phyloP scores from a whole-genome alignment of 495 filamentous ascomycete genomes.

The Penicillium goetzii region DNA sequence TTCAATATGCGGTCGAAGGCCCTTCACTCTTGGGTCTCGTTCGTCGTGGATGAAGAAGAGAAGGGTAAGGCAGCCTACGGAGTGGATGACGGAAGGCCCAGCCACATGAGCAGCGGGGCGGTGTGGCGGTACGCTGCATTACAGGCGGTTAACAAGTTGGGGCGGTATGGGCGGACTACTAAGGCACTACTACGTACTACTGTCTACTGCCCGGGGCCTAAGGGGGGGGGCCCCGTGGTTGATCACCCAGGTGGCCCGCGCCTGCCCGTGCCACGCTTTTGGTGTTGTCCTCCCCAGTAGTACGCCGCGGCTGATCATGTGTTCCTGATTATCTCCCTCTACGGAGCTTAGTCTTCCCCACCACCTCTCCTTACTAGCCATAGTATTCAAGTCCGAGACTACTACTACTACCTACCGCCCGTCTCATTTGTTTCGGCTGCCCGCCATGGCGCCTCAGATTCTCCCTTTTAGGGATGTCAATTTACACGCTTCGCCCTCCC shows the following conservation, averaged over 20 bases:
- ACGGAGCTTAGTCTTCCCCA: conserved; percentile 11
- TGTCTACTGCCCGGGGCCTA: no score
- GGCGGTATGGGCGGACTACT: not conserved
- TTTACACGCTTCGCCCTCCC: conserved; percentile 83
- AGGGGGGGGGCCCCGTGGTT: no score
- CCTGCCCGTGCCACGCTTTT: conserved; percentile 10
- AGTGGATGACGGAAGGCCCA: conserved; percentile 39
- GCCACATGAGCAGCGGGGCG: conserved; percentile 38
- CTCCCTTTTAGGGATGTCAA: conserved; percentile 96
- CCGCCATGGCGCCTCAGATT: conserved; percentile 58
- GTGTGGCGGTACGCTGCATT: conserved; percentile 32
- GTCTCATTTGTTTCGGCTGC: conserved; percentile 10
- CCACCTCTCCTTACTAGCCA: conserved; percentile 12
- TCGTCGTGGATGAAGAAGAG: conserved; percentile 19
- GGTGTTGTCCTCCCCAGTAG: not conserved
- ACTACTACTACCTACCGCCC: not conserved
- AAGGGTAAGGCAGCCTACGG: conserved; percentile 26
- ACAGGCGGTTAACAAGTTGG: conserved; percentile 4
- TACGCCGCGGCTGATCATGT: conserved; percentile 34
- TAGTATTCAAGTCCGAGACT: conserved; percentile 10
- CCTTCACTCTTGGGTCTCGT: not conserved
- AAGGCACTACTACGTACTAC: not conserved
- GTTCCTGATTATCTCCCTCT: conserved; percentile 25
- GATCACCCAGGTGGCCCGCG: conserved; percentile 21
- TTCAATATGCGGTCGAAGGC: conserved; percentile 5